These are phyloP conservation scores for Adansonia madagascariensis DNA, from an alignment of 441 rosid genomes.

Conservation along the genomic window DNA sequence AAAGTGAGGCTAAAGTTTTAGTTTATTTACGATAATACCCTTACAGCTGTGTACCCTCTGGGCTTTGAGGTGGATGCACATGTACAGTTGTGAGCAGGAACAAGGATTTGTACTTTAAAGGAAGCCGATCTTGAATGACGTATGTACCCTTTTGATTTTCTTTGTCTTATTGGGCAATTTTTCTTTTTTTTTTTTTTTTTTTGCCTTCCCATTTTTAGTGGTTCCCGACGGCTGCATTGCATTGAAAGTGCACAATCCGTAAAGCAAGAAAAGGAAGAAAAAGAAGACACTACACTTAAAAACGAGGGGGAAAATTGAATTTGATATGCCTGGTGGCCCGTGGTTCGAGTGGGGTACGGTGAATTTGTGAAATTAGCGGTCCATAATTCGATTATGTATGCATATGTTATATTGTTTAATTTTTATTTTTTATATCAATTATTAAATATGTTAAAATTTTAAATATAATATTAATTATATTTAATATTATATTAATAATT, in stretches of 20 bases:
- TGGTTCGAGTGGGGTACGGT: not conserved
- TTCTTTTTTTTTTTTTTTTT: not conserved
- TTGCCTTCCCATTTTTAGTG: not conserved
- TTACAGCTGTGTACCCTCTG: slow-evolving; percentile 46
- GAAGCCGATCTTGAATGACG: not conserved
- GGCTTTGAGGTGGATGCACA: not conserved
- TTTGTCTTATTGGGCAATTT: not conserved
- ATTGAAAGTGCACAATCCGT: not conserved
- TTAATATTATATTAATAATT: too few species aligned
- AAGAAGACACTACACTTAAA: not conserved
- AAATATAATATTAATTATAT: too few species aligned
- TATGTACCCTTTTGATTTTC: slow-evolving; percentile 19
- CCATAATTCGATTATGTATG: too few species aligned
- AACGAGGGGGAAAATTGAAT: not conserved
- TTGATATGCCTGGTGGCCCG: not conserved
- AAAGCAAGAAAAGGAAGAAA: not conserved
- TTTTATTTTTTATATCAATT: too few species aligned
- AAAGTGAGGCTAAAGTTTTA: slow-evolving; percentile 31
- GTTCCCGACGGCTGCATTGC: not conserved
- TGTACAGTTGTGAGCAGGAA: slow-evolving; percentile 22
- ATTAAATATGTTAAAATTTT: too few species aligned
- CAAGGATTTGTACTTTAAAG: slow-evolving; percentile 7
- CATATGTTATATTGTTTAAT: too few species aligned
- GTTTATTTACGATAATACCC: slow-evolving; percentile 53
- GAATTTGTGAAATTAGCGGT: not conserved